phyloP scores from a whole-genome alignment of 371 early-diverging fungal genomes.

The Funneliformis caledonium region DNA sequence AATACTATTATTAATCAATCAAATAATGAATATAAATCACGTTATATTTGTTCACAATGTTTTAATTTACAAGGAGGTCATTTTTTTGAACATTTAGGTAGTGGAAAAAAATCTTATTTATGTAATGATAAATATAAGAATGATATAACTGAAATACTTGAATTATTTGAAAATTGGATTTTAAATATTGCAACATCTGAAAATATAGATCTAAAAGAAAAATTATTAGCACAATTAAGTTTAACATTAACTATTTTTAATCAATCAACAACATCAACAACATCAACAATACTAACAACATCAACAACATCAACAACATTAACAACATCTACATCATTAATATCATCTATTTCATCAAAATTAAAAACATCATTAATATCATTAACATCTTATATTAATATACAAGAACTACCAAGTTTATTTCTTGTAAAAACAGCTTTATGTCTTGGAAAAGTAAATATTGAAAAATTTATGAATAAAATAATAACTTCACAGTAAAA shows the following conservation, averaged over 20 bases:
- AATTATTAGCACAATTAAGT: neutral
- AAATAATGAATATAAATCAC: no score
- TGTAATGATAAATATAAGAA: neutral
- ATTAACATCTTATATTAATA: no score
- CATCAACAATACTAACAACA: no score
- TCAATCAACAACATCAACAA: no score
- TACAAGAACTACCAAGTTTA: neutral
- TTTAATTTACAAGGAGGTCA: no score
- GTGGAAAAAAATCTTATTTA: no score
- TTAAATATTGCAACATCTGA: neutral
- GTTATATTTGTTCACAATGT: no score
- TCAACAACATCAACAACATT: no score
- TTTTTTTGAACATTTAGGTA: no score
- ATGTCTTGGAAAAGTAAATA: neutral
- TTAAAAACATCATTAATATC: no score
- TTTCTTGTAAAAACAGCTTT: constrained; percentile 16
- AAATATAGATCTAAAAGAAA: neutral
- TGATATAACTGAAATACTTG: neutral
- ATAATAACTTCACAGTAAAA: neutral
- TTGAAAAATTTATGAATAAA: neutral
- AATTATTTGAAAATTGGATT: neutral
- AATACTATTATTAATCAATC: no score
- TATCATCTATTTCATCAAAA: neutral
- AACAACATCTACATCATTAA: no score
- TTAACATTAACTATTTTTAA: neutral